phyloP scores from a whole-genome alignment of 768 basidiomycete species.

The Lactarius quietus region DNA sequence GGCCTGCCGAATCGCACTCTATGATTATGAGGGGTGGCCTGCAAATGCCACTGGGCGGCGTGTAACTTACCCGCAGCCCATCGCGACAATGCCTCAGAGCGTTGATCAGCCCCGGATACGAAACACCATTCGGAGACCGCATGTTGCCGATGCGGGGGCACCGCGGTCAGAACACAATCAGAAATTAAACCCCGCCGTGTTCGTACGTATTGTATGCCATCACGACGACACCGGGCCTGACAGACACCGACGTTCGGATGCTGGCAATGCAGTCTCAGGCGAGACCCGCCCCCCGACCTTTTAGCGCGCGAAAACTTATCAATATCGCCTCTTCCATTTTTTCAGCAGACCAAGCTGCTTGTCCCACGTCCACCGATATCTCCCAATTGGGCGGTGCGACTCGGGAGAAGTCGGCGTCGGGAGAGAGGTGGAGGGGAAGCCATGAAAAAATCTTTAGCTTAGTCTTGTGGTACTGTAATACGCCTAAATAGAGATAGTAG shows the following conservation, averaged over 20 bases:
- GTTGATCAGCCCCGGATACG: not conserved
- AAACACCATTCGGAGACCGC: not conserved
- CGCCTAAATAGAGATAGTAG: not conserved
- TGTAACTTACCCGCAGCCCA: slow-evolving; percentile 1
- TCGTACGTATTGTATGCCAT: not conserved
- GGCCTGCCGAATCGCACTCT: not conserved
- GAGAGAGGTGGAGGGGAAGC: not conserved
- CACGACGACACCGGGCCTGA: not conserved
- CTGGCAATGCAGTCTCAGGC: not conserved
- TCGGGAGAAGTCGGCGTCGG: not conserved
- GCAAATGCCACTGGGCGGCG: not conserved
- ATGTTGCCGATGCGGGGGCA: slow-evolving; percentile 3
- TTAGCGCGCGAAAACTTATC: not conserved
- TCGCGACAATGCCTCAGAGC: not conserved
- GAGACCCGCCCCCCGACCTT: not conserved
- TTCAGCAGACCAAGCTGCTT: not conserved
- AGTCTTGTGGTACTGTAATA: not conserved
- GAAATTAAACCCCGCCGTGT: not conserved
- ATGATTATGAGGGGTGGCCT: not conserved
- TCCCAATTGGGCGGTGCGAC: not conserved
- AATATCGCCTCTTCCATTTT: not conserved
- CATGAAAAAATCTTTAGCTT: not conserved
- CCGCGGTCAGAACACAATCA: not conserved
- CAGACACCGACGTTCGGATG: not conserved
- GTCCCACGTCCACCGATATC: not conserved